Conservation (phyloP, 345 rosid genomes). For the Geranium brycei region DNA sequence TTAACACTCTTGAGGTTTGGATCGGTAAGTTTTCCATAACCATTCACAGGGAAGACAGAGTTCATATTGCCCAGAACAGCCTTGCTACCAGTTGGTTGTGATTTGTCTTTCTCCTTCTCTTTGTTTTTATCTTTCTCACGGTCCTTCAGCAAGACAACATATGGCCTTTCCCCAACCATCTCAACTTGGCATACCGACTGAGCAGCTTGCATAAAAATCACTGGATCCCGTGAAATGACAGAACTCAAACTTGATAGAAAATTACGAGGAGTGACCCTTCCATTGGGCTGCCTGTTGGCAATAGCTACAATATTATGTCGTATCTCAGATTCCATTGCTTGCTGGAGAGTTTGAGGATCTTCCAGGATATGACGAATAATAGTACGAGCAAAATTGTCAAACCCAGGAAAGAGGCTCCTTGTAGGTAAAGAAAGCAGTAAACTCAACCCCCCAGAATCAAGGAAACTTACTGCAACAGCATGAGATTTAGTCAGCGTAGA, state of each 20-base stretch:
- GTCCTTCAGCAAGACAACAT: slow-evolving; percentile 68
- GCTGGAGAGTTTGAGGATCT: slow-evolving; percentile 94
- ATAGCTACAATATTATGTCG: slow-evolving; percentile 62
- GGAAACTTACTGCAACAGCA: slow-evolving; percentile 66
- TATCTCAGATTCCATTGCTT: slow-evolving; percentile 95
- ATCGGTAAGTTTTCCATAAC: slow-evolving; percentile 35
- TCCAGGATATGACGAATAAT: slow-evolving; percentile 84
- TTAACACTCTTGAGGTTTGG: slow-evolving; percentile 53
- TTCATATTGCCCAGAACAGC: slow-evolving; percentile 26
- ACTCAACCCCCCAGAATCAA: slow-evolving; percentile 72
- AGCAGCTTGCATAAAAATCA: slow-evolving; percentile 69
- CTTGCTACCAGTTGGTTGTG: slow-evolving; percentile 47
- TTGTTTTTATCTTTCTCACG: slow-evolving; percentile 70
- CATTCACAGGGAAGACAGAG: slow-evolving; percentile 26
- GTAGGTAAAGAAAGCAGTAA: slow-evolving; percentile 72
- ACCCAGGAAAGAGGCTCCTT: slow-evolving; percentile 80
- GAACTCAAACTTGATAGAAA: slow-evolving; percentile 54
- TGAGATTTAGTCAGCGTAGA: slow-evolving; percentile 77
- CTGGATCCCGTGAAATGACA: slow-evolving; percentile 79
- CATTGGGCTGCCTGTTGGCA: slow-evolving; percentile 71
- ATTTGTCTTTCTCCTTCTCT: slow-evolving; percentile 43
- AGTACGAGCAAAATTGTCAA: slow-evolving; percentile 72
- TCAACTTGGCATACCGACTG: slow-evolving; percentile 77
- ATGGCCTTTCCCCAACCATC: slow-evolving; percentile 93
- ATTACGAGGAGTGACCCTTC: slow-evolving; percentile 72